Conservation (phyloP, 768 basidiomycete genomes). For the Imleria badia region DNA sequence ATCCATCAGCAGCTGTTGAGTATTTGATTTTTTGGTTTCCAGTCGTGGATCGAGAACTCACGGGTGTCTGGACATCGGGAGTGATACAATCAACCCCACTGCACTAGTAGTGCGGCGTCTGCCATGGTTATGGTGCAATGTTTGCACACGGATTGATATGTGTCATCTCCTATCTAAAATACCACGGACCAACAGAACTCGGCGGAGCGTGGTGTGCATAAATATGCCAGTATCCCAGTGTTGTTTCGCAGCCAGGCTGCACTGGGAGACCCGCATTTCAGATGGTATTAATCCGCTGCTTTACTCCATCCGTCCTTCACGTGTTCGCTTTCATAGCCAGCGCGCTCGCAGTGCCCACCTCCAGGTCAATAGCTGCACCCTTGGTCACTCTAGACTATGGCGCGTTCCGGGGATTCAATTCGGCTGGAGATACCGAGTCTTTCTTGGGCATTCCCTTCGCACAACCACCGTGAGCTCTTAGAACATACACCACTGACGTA, state of each 20-base stretch:
- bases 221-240: too few relatives aligned
- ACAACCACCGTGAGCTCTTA: not conserved
- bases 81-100: too few relatives aligned
- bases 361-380: not conserved
- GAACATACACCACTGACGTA: too few relatives aligned
- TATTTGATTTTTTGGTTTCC: too few relatives aligned
- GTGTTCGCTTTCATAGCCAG: not conserved
- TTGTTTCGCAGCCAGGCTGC: not conserved
- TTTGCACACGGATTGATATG: too few relatives aligned
- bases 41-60: too few relatives aligned
- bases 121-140: too few relatives aligned
- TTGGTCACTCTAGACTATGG: conserved; percentile 20
- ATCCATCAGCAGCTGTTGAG: too few relatives aligned
- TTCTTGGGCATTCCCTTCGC: conserved; percentile 1
- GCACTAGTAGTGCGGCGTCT: too few relatives aligned
- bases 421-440: not conserved
- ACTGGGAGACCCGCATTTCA: not conserved
- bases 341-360: not conserved
- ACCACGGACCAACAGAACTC: too few relatives aligned
- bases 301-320: not conserved
- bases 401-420: conserved; percentile 13
- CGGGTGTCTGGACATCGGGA: too few relatives aligned
- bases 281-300: not conserved
- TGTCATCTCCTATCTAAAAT: too few relatives aligned
- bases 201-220: not conserved